A percentile compares a stretch with the other conserved stretches of the same genome.
These are phyloP conservation scores for Rosa rugosa DNA, from an alignment of 306 rosid genomes.

Conservation along the genomic window DNA sequence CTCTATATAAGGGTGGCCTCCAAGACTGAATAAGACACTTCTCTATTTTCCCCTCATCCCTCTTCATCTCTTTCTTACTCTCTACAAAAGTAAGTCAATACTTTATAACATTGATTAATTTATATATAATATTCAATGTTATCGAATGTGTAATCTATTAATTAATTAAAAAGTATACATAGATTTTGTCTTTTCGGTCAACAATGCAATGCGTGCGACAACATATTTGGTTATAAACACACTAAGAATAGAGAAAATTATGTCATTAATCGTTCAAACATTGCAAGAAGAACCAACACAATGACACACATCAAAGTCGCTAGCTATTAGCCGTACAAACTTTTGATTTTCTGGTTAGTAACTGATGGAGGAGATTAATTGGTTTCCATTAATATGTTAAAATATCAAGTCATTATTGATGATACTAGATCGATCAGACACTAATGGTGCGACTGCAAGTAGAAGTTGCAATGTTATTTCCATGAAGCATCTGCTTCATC, in stretches of 20 bases:
- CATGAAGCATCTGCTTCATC: constrained; percentile 54
- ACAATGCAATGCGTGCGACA: neutral
- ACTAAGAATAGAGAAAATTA: neutral
- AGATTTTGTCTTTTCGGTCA: neutral
- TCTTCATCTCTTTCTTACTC: too few relatives aligned
- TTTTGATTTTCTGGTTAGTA: neutral
- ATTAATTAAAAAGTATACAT: neutral
- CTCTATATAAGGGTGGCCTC: too few relatives aligned
- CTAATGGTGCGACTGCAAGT: constrained; percentile 45
- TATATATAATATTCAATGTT: neutral
- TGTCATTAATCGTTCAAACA: neutral
- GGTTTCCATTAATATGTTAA: neutral
- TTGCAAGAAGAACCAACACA: neutral
- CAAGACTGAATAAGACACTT: too few relatives aligned
- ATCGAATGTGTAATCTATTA: neutral
- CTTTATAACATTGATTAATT: too few relatives aligned
- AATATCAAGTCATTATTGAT: neutral
- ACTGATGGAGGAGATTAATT: neutral
- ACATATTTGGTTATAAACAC: neutral
- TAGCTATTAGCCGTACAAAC: neutral
- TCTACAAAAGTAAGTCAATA: too few relatives aligned
- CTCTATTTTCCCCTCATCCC: too few relatives aligned
- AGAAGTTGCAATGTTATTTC: constrained; percentile 32
- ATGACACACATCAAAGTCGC: neutral
- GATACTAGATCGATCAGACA: constrained; percentile 35